phyloP scores from a whole-genome alignment of 768 basidiomycete species.

The Pleurotus pulmonarius region DNA sequence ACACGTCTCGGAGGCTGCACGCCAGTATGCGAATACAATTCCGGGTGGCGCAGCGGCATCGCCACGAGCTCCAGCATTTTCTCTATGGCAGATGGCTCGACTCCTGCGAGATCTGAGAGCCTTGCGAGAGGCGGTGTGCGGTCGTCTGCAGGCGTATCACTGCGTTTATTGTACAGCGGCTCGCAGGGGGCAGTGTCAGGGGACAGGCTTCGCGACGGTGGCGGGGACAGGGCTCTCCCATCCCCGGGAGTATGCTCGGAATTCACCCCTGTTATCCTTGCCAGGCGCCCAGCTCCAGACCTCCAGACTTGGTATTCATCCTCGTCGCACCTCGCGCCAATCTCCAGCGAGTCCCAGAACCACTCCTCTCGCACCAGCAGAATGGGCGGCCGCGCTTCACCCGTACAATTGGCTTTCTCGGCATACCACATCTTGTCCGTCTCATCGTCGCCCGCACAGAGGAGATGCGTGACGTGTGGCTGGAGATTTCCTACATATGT shows the following conservation, averaged over 20 bases:
- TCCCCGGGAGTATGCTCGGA: too few species aligned
- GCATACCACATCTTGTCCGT: conserved; percentile 80
- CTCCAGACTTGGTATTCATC: conserved; percentile 51
- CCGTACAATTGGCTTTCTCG: conserved; percentile 64
- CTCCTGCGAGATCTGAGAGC: conserved; percentile 84
- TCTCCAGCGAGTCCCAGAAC: conserved; percentile 91
- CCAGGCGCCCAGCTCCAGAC: conserved; percentile 57
- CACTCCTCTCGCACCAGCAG: conserved; percentile 91
- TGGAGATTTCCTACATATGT: conserved; percentile 72
- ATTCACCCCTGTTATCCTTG: not conserved
- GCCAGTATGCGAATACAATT: conserved; percentile 91
- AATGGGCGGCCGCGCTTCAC: conserved; percentile 59
- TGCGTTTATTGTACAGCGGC: too few species aligned
- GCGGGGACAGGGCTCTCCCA: too few species aligned
- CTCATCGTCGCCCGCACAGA: conserved; percentile 67
- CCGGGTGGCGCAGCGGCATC: conserved; percentile 92
- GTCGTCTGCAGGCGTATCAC: conserved; percentile 38
- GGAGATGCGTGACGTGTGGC: conserved; percentile 78
- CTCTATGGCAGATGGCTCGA: conserved; percentile 80
- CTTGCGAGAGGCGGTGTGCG: conserved; percentile 71
- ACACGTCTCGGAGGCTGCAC: conserved; percentile 92
- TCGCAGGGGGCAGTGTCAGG: too few species aligned
- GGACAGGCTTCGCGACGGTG: too few species aligned
- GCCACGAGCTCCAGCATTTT: conserved; percentile 94
- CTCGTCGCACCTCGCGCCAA: conserved; percentile 69